phyloP scores from a whole-genome alignment of 257 asterid genomes.

The Haberlea rhodopensis region DNA sequence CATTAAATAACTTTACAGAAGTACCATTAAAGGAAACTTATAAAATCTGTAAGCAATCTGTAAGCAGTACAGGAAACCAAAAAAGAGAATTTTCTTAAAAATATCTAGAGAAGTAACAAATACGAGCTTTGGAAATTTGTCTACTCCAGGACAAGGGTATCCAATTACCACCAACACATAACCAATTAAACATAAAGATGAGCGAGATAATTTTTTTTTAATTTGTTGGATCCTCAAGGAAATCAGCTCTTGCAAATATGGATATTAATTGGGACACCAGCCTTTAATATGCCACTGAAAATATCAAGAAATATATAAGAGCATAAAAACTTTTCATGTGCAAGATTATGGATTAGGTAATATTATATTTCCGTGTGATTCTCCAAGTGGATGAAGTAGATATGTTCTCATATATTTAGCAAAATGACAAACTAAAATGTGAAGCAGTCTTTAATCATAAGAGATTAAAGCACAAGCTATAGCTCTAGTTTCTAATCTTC shows the following conservation, averaged over 20 bases:
- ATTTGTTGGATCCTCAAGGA: too few species aligned
- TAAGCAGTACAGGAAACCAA: constrained; percentile 17
- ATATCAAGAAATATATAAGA: constrained; percentile 16
- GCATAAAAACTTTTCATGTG: constrained; percentile 35
- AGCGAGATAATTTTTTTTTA: too few species aligned
- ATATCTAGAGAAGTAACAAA: constrained; percentile 13
- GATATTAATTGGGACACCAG: too few species aligned
- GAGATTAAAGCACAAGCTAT: constrained; percentile 32
- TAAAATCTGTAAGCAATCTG: constrained; percentile 9
- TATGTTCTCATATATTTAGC: constrained; percentile 52
- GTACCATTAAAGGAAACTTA: not conserved
- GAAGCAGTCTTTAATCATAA: constrained; percentile 31
- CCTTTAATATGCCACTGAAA: constrained; percentile 7
- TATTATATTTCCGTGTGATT: constrained; percentile 45
- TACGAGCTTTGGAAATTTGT: not conserved
- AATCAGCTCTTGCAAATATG: too few species aligned
- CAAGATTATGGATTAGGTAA: constrained; percentile 44
- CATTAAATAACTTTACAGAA: constrained; percentile 38
- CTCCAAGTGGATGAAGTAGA: constrained; percentile 40
- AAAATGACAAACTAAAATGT: constrained; percentile 44
- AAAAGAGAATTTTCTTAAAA: constrained; percentile 4
- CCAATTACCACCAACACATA: constrained; percentile 14
- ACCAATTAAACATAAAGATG: constrained; percentile 2
- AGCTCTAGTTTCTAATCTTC: constrained; percentile 25
- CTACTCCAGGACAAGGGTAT: not conserved